phyloP scores from a whole-genome alignment of 73 alveolate genomes.

The Paramecium bursaria region DNA sequence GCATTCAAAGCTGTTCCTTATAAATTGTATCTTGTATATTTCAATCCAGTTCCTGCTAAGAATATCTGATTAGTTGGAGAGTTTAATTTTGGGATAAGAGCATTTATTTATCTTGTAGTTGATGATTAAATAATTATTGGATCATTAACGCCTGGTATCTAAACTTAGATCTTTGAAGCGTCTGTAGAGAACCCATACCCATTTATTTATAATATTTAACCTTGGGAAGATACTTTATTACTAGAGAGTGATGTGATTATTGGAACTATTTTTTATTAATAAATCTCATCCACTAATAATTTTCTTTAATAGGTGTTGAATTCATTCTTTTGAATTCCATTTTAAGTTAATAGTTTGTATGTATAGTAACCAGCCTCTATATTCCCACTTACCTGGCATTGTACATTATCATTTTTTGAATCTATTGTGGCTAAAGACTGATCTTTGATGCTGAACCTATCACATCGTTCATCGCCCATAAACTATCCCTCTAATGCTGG shows the following conservation, averaged over 20 bases:
- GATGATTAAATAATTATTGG: too few species aligned
- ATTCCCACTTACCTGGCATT: constrained; percentile 19
- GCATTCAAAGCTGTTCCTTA: neutral
- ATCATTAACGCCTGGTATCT: constrained; percentile 24
- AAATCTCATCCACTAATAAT: neutral
- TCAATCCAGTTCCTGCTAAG: constrained; percentile 20
- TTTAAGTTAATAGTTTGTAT: neutral
- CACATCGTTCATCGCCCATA: constrained; percentile 11
- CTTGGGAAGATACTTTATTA: constrained; percentile 3
- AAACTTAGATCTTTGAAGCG: constrained; percentile 13
- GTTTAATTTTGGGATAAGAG: too few species aligned
- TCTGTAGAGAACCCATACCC: constrained; percentile 40
- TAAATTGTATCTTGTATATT: neutral
- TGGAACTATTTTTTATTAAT: constrained; percentile 7
- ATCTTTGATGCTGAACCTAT: constrained; percentile 12
- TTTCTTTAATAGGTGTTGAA: neutral
- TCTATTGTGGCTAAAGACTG: neutral
- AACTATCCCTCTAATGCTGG: constrained; percentile 25
- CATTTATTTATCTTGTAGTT: too few species aligned
- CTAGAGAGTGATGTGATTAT: constrained; percentile 15
- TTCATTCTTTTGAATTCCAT: constrained; percentile 12
- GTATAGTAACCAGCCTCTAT: constrained; percentile 22
- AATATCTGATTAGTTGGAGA: neutral
- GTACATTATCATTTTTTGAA: constrained; percentile 5
- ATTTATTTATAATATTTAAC: constrained; percentile 18